Evolutionary conservation across 2,329 filamentous ascomycete species (phyloP).

Genomic region (Cladorrhinum sp.): DNA sequence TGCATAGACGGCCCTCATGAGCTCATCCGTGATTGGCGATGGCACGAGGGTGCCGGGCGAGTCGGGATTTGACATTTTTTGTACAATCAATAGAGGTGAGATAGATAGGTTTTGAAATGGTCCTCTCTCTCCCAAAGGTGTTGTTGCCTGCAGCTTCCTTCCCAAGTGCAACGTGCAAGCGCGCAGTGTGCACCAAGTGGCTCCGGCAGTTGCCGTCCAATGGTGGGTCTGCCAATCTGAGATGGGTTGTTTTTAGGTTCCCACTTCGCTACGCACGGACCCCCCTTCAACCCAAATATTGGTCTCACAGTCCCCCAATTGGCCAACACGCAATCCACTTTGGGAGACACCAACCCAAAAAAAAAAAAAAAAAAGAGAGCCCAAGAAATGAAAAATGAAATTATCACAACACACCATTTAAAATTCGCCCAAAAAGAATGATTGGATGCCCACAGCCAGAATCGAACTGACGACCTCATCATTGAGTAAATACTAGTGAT

Average conservation of each 20-base stretch:
- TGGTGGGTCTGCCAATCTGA: too few species aligned
- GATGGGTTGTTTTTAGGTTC: too few species aligned
- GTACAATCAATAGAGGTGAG: neutral
- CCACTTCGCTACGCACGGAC: neutral
- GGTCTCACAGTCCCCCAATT: neutral
- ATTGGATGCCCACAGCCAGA: conserved; percentile 21
- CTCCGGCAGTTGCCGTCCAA: too few species aligned
- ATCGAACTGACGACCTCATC: conserved; percentile 24
- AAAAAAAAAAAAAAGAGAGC: neutral
- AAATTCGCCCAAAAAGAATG: neutral
- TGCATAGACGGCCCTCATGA: conserved; percentile 27
- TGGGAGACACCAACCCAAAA: neutral
- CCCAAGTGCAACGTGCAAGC: too few species aligned
- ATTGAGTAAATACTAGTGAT: conserved; percentile 26
- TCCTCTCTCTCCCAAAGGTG: neutral
- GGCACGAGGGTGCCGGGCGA: conserved; percentile 1
- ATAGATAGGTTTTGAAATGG: neutral
- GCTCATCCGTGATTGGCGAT: conserved; percentile 18
- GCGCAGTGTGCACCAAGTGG: too few species aligned
- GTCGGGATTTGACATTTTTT: neutral
- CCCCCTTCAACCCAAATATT: neutral
- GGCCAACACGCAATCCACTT: neutral
- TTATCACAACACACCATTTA: neutral
- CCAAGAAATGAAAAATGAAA: neutral
- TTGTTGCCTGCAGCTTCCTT: too few species aligned